A percentile compares a stretch with the other conserved stretches of the same genome.
These are phyloP conservation scores for Lepidium sativum DNA, from an alignment of 345 rosid genomes.

Conservation along the genomic window DNA sequence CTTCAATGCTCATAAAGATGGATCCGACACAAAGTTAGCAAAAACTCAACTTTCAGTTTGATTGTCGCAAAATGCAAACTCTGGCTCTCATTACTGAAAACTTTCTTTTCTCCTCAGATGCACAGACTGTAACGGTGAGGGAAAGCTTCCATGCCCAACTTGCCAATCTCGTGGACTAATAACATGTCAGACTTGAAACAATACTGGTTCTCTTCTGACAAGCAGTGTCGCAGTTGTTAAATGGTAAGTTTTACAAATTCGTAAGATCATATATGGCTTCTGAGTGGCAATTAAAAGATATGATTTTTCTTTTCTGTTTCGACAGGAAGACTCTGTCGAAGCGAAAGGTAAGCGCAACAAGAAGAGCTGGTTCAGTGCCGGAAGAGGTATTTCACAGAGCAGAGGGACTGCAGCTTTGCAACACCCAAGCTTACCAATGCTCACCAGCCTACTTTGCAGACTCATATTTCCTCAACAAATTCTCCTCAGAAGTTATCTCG, in stretches of 20 bases:
- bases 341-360: conserved; percentile 75
- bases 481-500: conserved; percentile 82
- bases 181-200: conserved; percentile 56
- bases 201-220: conserved; percentile 66
- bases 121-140: conserved; percentile 60
- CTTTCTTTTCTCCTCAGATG: conserved; percentile 41
- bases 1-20: conserved; percentile 86
- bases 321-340: conserved; percentile 75
- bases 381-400: conserved; percentile 90
- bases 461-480: conserved; percentile 82
- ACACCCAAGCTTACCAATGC: conserved; percentile 91
- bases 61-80: neutral
- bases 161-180: conserved; percentile 83
- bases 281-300: neutral
- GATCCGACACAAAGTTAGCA: conserved; percentile 78
- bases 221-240: conserved; percentile 48
- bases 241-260: conserved; percentile 41
- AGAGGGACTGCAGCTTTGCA: conserved; percentile 84
- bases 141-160: conserved; percentile 67
- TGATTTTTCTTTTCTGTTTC: neutral
- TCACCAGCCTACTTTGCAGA: conserved; percentile 86
- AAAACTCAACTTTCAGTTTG: neutral
- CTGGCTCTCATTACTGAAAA: neutral
- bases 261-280: neutral
- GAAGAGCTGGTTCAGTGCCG: conserved; percentile 93